These are phyloP conservation scores for Hemileccinum rubropunctum DNA, from an alignment of 768 basidiomycete species.

Conservation along the genomic window DNA sequence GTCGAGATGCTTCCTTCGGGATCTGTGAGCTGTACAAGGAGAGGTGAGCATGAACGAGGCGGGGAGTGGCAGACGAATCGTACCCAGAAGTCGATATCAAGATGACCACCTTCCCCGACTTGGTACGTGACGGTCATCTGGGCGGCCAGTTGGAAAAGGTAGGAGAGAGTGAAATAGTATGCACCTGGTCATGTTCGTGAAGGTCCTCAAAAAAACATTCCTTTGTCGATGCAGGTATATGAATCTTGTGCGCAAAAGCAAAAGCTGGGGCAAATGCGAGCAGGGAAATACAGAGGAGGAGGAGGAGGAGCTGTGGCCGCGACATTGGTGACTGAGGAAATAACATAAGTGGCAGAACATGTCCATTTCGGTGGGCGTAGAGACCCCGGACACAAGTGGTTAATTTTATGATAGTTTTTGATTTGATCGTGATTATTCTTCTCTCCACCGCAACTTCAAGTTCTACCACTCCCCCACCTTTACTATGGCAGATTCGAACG, in stretches of 20 bases:
- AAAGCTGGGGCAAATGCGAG: constrained; percentile 33
- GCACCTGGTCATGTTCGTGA: constrained; percentile 84
- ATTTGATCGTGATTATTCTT: constrained; percentile 26
- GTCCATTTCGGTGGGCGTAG: constrained; percentile 3
- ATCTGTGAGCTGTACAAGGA: constrained; percentile 65
- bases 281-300: constrained; percentile 40
- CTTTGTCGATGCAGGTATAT: constrained; percentile 74
- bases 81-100: constrained; percentile 98
- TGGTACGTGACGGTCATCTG: constrained; percentile 99
- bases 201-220: constrained; percentile 98
- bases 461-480: constrained; percentile 13
- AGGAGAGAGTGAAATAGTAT: background rate
- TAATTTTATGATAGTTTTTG: constrained; percentile 5
- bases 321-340: no score
- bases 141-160: background rate
- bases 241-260: constrained; percentile 65
- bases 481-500: constrained; percentile 55
- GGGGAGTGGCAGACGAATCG: constrained; percentile 9
- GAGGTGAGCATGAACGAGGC: background rate
- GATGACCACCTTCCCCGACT: constrained; percentile 93
- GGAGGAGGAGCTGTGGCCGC: no score
- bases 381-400: constrained; percentile 28
- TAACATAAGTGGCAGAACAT: background rate
- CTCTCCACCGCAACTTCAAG: constrained; percentile 11
- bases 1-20: constrained; percentile 65